phyloP scores from a whole-genome alignment of 1,284 basidiomycete genomes.

The Rhodotorula sp. region DNA sequence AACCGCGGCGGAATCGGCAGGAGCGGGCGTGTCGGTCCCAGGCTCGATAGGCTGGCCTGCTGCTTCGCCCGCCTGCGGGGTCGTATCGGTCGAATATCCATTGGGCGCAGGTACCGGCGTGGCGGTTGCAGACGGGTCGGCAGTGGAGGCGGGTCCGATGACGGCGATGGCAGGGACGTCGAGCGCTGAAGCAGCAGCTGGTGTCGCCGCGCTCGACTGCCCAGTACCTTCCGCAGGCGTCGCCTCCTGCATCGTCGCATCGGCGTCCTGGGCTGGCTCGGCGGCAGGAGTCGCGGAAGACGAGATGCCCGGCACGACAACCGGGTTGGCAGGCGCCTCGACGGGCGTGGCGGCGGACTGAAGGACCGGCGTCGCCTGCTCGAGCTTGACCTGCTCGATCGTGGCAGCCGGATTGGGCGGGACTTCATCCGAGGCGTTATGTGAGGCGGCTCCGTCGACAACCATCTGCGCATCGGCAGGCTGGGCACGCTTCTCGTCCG shows the following conservation, averaged over 20 bases:
- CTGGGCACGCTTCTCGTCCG: not conserved
- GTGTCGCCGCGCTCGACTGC: not conserved
- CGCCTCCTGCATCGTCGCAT: not conserved
- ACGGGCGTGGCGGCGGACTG: not conserved
- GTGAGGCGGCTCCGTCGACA: too few relatives aligned
- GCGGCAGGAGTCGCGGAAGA: not conserved
- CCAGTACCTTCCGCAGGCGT: not conserved
- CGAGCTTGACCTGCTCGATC: slow-evolving; percentile 9
- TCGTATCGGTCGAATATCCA: not conserved
- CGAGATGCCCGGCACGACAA: not conserved
- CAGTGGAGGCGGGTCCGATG: not conserved
- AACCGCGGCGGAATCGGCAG: not conserved
- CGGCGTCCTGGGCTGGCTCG: not conserved
- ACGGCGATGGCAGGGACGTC: not conserved
- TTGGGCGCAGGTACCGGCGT: not conserved
- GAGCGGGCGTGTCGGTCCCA: not conserved
- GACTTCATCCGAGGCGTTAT: too few relatives aligned
- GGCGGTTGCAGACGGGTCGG: not conserved
- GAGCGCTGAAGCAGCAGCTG: not conserved
- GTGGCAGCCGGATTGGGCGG: not conserved
- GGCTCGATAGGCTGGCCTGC: not conserved
- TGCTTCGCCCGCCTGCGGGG: not conserved
- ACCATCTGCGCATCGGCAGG: not conserved
- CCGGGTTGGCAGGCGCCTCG: not conserved
- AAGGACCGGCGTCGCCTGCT: slow-evolving; percentile 20